Percentiles rank a stretch among this genome's conserved stretches.
Conservation (phyloP, 305 asterid genomes). For the Solanum chacoense region DNA sequence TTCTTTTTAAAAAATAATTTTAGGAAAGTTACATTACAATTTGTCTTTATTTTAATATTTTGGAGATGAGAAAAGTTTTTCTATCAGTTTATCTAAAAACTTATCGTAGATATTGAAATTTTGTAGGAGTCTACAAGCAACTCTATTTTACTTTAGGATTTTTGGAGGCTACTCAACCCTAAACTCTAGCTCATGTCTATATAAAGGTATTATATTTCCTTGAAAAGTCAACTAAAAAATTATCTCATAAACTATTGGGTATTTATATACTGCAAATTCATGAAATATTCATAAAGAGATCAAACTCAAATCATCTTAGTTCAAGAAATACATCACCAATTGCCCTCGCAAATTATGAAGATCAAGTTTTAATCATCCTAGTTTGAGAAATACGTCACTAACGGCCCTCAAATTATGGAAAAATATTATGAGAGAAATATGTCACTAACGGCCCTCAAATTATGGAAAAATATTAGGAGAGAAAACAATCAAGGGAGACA, state of each 20-base stretch:
- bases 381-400: not conserved
- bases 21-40: not conserved
- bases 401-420: too few relatives aligned
- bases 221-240: too few relatives aligned
- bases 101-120: not conserved
- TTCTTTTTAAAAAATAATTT: not conserved
- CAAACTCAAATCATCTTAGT: not conserved
- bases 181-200: too few relatives aligned
- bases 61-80: not conserved
- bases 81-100: not conserved
- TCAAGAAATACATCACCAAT: not conserved
- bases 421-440: not conserved
- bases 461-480: not conserved
- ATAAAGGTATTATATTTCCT: too few relatives aligned
- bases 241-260: not conserved
- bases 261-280: not conserved
- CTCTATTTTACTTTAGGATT: too few relatives aligned
- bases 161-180: rapidly evolving
- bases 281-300: too few relatives aligned
- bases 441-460: not conserved
- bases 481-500: not conserved
- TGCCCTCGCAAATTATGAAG: not conserved
- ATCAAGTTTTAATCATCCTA: too few relatives aligned
- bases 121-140: not conserved
- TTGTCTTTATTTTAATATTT: not conserved